phyloP scores from a whole-genome alignment of 257 asterid genomes.

The Fraxinus anomala region DNA sequence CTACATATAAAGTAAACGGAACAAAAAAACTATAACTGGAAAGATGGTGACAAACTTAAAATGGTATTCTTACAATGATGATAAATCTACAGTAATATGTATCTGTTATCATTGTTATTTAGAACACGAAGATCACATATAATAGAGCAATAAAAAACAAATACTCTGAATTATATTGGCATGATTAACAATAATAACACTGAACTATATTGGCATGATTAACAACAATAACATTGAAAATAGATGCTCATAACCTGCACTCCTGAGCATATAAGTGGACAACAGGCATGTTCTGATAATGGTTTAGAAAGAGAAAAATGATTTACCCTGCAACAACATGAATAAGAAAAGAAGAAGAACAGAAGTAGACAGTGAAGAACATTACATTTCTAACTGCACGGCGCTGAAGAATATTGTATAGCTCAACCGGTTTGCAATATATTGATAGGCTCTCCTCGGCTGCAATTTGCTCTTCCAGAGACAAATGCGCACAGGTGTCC shows the following conservation, averaged over 20 bases:
- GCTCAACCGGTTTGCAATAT: constrained; percentile 96
- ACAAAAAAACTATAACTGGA: constrained; percentile 8
- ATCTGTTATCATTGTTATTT: background rate
- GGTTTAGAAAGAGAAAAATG: constrained; percentile 19
- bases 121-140: background rate
- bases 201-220: too few relatives aligned
- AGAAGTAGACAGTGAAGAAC: constrained; percentile 4
- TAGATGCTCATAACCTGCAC: constrained; percentile 10
- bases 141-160: background rate
- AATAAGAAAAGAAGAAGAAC: constrained; percentile 8
- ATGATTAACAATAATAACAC: too few relatives aligned
- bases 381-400: constrained; percentile 78
- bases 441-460: constrained; percentile 93
- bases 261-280: background rate
- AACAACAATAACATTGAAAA: background rate
- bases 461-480: constrained; percentile 87
- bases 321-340: constrained; percentile 6
- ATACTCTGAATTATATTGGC: too few relatives aligned
- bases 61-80: background rate
- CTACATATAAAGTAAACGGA: constrained; percentile 15
- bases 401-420: constrained; percentile 92
- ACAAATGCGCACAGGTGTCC: constrained; percentile 77
- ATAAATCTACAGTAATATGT: background rate
- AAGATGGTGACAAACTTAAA: constrained; percentile 14
- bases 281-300: constrained; percentile 12